Conservation (phyloP, 75 land plant species). For the Cryptomeria japonica region DNA sequence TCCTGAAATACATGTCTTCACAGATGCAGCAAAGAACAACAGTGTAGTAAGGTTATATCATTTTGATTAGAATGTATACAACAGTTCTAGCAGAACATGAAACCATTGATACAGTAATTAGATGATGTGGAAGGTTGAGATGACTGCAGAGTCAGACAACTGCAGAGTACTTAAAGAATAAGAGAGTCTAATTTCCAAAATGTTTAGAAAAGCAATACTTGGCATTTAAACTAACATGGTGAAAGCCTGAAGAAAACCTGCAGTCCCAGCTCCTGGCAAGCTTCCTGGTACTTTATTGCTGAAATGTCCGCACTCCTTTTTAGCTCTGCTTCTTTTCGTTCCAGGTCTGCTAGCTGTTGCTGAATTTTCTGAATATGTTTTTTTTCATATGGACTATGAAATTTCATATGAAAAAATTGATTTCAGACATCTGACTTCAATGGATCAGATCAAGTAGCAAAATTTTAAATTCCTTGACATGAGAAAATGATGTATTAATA, state of each 20-base stretch:
- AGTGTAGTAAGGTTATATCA: neutral
- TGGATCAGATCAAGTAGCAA: neutral
- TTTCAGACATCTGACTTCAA: neutral
- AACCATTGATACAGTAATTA: neutral
- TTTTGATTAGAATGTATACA: neutral
- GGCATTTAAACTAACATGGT: neutral
- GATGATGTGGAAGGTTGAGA: neutral
- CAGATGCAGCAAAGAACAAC: neutral
- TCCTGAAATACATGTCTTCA: neutral
- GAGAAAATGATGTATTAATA: neutral
- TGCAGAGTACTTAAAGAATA: slow-evolving; percentile 1
- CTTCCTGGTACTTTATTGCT: slow-evolving; percentile 83
- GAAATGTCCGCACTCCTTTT: slow-evolving; percentile 86
- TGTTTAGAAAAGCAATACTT: neutral
- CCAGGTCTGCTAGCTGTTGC: slow-evolving; percentile 87
- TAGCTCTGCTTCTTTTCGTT: slow-evolving; percentile 88
- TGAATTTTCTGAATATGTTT: slow-evolving; percentile 91
- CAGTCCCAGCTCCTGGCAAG: slow-evolving; percentile 93
- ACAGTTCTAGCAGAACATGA: neutral
- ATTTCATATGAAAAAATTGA: neutral
- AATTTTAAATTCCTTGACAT: neutral
- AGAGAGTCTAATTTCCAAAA: slow-evolving; percentile 9
- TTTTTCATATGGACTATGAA: slow-evolving; percentile 86
- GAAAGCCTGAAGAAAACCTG: slow-evolving; percentile 39
- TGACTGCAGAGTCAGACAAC: neutral